Conservation (phyloP, 371 early-diverging fungal genomes). For the Batrachochytrium dendrobatidis region DNA sequence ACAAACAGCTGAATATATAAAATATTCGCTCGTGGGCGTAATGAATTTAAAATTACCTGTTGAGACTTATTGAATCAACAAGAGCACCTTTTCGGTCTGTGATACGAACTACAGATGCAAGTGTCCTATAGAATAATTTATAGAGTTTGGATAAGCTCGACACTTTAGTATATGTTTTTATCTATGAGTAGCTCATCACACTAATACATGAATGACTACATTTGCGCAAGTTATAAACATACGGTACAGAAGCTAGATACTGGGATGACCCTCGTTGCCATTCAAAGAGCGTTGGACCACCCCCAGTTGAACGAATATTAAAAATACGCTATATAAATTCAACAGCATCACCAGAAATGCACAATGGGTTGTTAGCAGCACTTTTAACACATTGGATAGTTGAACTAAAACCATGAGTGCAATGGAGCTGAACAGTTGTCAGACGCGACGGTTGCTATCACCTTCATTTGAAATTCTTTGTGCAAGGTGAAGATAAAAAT, state of each 20-base stretch:
- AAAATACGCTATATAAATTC: background rate
- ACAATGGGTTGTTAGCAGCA: background rate
- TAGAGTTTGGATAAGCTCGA: background rate
- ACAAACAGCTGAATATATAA: background rate
- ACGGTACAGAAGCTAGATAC: slow-evolving; percentile 21
- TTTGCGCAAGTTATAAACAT: background rate
- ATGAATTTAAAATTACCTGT: too few species aligned
- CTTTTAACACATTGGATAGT: too few species aligned
- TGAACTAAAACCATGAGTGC: too few species aligned
- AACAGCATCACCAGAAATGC: too few species aligned
- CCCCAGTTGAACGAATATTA: background rate
- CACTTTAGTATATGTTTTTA: too few species aligned
- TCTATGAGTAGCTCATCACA: background rate
- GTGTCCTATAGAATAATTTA: background rate
- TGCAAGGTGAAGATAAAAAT: too few species aligned
- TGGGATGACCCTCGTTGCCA: slow-evolving; percentile 15
- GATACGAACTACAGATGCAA: background rate
- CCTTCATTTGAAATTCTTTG: too few species aligned
- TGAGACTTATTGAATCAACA: background rate
- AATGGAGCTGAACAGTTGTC: too few species aligned
- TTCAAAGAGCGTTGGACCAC: slow-evolving; percentile 6
- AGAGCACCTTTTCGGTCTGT: background rate
- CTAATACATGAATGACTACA: background rate
- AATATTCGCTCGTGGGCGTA: background rate
- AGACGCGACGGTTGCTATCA: too few species aligned